phyloP scores from a whole-genome alignment of 2,329 filamentous ascomycete genomes.

The Basipetospora chlamydospora region DNA sequence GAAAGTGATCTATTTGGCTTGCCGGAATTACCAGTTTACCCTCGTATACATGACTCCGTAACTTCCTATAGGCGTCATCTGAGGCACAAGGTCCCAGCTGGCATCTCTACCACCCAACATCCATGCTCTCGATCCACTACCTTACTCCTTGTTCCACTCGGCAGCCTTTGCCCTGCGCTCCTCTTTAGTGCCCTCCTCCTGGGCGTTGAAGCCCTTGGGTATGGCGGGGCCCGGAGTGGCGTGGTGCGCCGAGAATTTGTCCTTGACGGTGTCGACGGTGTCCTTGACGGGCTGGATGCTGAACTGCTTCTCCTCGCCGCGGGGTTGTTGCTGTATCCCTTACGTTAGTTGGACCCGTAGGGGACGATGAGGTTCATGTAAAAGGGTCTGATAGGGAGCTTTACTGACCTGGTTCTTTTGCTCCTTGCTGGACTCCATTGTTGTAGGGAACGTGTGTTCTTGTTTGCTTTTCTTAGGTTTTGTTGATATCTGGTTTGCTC shows the following conservation, averaged over 20 bases:
- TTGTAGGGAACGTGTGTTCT: not conserved
- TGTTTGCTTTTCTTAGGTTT: not conserved
- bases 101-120: not conserved
- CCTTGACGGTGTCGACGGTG: slow-evolving; percentile 25
- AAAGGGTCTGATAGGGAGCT: too few species aligned
- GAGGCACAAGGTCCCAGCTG: too few species aligned
- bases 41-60: too few species aligned
- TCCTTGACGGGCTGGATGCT: slow-evolving; percentile 29
- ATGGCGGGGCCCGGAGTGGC: slow-evolving; percentile 45
- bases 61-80: too few species aligned
- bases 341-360: slow-evolving; percentile 9
- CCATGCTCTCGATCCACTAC: slow-evolving; percentile 13
- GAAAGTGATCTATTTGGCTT: too few species aligned
- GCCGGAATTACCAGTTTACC: too few species aligned
- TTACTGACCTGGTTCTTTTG: not conserved
- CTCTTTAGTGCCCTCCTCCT: slow-evolving; percentile 50
- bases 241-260: slow-evolving; percentile 36
- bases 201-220: slow-evolving; percentile 34
- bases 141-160: slow-evolving; percentile 43
- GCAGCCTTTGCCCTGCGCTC: slow-evolving; percentile 51
- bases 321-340: slow-evolving; percentile 3
- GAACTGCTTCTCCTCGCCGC: slow-evolving; percentile 26
- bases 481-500: not conserved
- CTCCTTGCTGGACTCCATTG: not conserved
- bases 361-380: too few species aligned